Evolutionary conservation across 331 rosid genomes (phyloP).

Genomic region (Pyracantha coccinea): DNA sequence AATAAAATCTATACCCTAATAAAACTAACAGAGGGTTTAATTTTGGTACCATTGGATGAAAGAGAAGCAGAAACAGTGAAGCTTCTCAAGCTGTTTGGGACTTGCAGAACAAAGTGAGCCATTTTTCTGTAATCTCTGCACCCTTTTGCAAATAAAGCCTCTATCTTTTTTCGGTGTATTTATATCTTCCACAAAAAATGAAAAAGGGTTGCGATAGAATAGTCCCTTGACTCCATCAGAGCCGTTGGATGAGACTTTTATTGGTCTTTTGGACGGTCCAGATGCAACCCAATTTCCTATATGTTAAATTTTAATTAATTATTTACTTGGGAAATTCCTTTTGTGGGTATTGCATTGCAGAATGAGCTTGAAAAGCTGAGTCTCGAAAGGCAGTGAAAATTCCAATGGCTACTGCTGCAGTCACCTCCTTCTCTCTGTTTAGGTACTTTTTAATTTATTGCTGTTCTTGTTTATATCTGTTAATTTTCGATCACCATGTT

Average conservation of each 20-base stretch:
- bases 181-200: not conserved
- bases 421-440: slow-evolving; percentile 31
- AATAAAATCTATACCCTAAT: not conserved
- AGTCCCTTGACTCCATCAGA: not conserved
- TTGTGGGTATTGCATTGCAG: not conserved
- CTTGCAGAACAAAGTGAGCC: slow-evolving; percentile 54
- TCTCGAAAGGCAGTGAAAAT: not conserved
- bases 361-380: too few relatives aligned
- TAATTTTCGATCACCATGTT: not conserved
- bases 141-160: not conserved
- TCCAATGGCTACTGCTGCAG: slow-evolving; percentile 60
- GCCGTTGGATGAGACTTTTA: not conserved
- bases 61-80: slow-evolving; percentile 63
- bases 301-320: not conserved
- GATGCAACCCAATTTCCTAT: not conserved
- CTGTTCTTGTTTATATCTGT: not conserved
- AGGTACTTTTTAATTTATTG: slow-evolving; percentile 20
- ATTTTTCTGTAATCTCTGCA: slow-evolving; percentile 7
- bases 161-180: not conserved
- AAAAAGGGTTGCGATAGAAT: not conserved
- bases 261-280: not conserved
- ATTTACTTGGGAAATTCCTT: not conserved
- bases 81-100: slow-evolving; percentile 57
- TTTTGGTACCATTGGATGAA: slow-evolving; percentile 49
- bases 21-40: not conserved